Percentiles rank a stretch among this genome's conserved stretches.
Evolutionary conservation across 2,329 filamentous ascomycete species (phyloP).

Genomic region (Calonectria pseudoturangicola): DNA sequence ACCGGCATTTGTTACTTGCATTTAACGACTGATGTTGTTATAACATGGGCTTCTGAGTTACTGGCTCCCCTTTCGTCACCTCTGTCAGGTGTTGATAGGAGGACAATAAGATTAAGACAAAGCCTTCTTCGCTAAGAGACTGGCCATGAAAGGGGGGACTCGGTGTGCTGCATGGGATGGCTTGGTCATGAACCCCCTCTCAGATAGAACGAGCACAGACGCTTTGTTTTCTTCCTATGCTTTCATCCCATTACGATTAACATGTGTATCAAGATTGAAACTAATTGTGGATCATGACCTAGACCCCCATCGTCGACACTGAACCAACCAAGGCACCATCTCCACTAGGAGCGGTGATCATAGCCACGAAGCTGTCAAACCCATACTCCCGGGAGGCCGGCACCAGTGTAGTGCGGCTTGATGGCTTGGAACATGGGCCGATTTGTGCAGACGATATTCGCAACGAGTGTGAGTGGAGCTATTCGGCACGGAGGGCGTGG

Average conservation of each 20-base stretch:
- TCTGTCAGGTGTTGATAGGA: conserved; percentile 19
- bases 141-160: conserved; percentile 40
- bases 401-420: conserved; percentile 34
- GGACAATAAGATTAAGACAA: conserved; percentile 28
- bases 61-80: conserved; percentile 37
- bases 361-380: conserved; percentile 37
- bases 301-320: conserved; percentile 63
- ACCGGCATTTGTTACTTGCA: conserved; percentile 34
- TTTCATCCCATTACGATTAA: conserved; percentile 43
- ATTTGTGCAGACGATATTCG: conserved; percentile 15
- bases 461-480: conserved; percentile 43
- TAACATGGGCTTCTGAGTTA: conserved; percentile 43
- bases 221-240: conserved; percentile 45
- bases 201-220: conserved; percentile 55
- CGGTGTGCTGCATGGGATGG: conserved; percentile 55
- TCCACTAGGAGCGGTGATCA: conserved; percentile 38
- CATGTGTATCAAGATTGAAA: conserved; percentile 57
- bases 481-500: conserved; percentile 34
- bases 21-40: conserved; percentile 54
- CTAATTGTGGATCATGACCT: conserved; percentile 65
- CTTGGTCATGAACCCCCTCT: conserved; percentile 48
- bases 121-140: conserved; percentile 38
- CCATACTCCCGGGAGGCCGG: conserved; percentile 44
- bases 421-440: conserved; percentile 23
- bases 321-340: conserved; percentile 46